phyloP scores from a whole-genome alignment of 1,284 basidiomycete species.

The Ustilago cynodontis region DNA sequence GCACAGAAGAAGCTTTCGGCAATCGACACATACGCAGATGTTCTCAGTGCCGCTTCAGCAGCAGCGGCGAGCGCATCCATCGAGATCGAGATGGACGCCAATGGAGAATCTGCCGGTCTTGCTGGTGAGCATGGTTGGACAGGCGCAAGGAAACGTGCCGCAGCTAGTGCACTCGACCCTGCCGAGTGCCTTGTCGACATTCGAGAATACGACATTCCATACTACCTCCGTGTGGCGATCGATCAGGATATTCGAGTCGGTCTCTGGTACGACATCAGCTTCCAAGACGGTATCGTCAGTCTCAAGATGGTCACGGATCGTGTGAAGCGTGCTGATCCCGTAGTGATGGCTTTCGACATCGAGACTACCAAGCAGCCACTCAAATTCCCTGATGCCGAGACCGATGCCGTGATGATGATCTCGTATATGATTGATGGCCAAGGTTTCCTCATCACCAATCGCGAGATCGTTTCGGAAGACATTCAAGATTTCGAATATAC shows the following conservation, averaged over 20 bases:
- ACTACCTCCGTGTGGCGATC: constrained; percentile 97
- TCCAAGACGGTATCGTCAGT: constrained; percentile 83
- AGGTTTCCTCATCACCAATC: constrained; percentile 96
- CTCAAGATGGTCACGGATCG: constrained; percentile 82
- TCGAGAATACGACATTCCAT: constrained; percentile 96
- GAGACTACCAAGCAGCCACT: constrained; percentile 98
- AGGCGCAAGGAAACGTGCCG: constrained; percentile 36
- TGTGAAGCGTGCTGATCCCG: constrained; percentile 98
- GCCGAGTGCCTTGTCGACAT: constrained; percentile 92
- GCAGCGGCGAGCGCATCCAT: constrained; percentile 41
- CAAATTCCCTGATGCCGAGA: constrained; percentile 95
- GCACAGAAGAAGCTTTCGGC: constrained; percentile 95
- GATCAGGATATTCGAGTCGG: constrained; percentile 98
- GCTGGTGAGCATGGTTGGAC: constrained; percentile 68
- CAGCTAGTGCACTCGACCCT: constrained; percentile 76
- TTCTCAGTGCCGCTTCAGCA: constrained; percentile 75
- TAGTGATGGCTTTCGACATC: constrained; percentile 99
- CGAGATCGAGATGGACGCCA: constrained; percentile 56
- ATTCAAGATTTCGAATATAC: constrained; percentile 99
- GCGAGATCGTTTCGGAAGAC: constrained; percentile 96
- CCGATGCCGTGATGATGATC: constrained; percentile 99
- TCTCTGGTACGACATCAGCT: constrained; percentile 90
- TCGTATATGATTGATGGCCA: constrained; percentile 98
- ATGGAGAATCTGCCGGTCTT: constrained; percentile 44
- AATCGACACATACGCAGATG: constrained; percentile 97